phyloP scores from a whole-genome alignment of 176 grass and related monocot species.

The Avena eriantha region DNA sequence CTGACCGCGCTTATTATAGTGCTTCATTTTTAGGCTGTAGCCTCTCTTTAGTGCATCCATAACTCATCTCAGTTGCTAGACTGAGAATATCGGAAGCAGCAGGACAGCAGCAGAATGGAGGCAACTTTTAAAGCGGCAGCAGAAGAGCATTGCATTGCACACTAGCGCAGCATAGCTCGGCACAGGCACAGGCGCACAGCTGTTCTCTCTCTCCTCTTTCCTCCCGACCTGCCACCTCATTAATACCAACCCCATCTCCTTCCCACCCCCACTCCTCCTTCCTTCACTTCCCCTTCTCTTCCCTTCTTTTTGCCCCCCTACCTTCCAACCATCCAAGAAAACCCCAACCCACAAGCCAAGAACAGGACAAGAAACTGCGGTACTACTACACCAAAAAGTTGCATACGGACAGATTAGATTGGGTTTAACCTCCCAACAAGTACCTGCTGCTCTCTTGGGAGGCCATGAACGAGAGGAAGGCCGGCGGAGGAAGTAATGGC shows the following conservation, averaged over 20 bases:
- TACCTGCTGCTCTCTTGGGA: neutral
- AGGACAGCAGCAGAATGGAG: slow-evolving; percentile 52
- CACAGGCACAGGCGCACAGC: slow-evolving; percentile 17
- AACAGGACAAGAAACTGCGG: slow-evolving; percentile 40
- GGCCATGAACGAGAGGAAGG: slow-evolving; percentile 50
- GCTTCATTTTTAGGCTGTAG: neutral
- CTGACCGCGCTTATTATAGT: no score
- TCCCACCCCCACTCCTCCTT: slow-evolving; percentile 21
- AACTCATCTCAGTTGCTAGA: slow-evolving; percentile 40
- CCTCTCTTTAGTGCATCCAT: slow-evolving; percentile 45
- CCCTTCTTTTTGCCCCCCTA: slow-evolving; percentile 67
- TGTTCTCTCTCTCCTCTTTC: slow-evolving; percentile 24
- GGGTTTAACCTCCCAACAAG: slow-evolving; percentile 1
- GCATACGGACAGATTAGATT: slow-evolving; percentile 28
- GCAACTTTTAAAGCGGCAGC: slow-evolving; percentile 51
- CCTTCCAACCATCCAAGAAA: slow-evolving; percentile 41
- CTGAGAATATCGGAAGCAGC: slow-evolving; percentile 66
- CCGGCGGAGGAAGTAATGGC: slow-evolving; percentile 20
- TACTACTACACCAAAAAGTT: slow-evolving; percentile 29
- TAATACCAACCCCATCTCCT: slow-evolving; percentile 47
- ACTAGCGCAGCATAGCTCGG: neutral
- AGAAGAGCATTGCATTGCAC: neutral
- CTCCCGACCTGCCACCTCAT: slow-evolving; percentile 27
- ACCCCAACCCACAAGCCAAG: slow-evolving; percentile 4
- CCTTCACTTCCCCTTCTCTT: slow-evolving; percentile 16